A percentile compares a stretch with the other conserved stretches of the same genome.
Evolutionary conservation across 768 basidiomycete genomes (phyloP).

Genomic region (Tubosaeta sp.): DNA sequence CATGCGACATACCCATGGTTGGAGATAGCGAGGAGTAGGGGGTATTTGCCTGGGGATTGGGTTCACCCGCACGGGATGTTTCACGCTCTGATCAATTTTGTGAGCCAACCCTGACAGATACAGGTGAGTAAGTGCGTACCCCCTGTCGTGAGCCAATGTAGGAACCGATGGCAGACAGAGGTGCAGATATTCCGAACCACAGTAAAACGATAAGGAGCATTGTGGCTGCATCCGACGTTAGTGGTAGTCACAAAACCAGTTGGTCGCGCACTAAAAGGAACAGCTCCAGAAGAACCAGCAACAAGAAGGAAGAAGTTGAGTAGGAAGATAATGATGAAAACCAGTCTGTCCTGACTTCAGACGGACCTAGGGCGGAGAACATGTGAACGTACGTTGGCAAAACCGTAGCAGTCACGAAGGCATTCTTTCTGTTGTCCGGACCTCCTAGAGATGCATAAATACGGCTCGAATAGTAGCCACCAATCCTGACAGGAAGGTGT

Average conservation of each 20-base stretch:
- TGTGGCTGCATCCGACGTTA: slow-evolving; percentile 47
- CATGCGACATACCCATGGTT: slow-evolving; percentile 58
- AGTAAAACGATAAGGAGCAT: slow-evolving; percentile 79
- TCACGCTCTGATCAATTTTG: slow-evolving; percentile 46
- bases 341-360: slow-evolving; percentile 44
- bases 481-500: slow-evolving; percentile 47
- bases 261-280: slow-evolving; percentile 75
- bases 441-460: slow-evolving; percentile 75
- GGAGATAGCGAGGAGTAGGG: slow-evolving; percentile 77
- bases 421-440: slow-evolving; percentile 69
- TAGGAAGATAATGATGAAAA: slow-evolving; percentile 85
- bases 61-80: slow-evolving; percentile 86
- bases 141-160: slow-evolving; percentile 87
- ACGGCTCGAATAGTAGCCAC: slow-evolving; percentile 85
- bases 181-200: slow-evolving; percentile 95
- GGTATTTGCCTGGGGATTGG: slow-evolving; percentile 97
- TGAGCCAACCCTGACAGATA: slow-evolving; percentile 2
- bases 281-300: slow-evolving; percentile 88
- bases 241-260: neutral
- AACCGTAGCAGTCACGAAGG: slow-evolving; percentile 83
- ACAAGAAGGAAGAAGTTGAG: slow-evolving; percentile 85
- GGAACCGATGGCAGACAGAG: slow-evolving; percentile 80
- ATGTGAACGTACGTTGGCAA: slow-evolving; percentile 68
- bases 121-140: slow-evolving; percentile 39
- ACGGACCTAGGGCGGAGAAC: neutral